A percentile compares a stretch with the other conserved stretches of the same genome.
These are phyloP conservation scores for Domatiomyces catenatus DNA, from an alignment of 2,329 filamentous ascomycete genomes.

Conservation along the genomic window DNA sequence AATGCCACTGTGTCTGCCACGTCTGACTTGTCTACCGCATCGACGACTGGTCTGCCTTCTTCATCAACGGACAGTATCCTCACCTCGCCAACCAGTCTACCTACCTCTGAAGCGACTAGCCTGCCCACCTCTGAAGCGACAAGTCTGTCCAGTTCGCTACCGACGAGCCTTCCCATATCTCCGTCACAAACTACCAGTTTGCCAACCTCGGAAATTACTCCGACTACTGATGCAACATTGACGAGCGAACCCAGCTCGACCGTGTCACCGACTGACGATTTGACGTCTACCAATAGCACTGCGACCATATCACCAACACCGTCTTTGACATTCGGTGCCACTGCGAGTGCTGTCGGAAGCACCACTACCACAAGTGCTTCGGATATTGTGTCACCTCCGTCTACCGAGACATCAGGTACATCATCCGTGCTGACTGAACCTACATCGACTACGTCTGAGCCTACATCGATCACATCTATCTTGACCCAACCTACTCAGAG, in stretches of 20 bases:
- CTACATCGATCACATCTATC: neutral
- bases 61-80: neutral
- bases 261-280: neutral
- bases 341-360: neutral
- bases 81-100: neutral
- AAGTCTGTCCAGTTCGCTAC: neutral
- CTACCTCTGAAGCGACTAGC: neutral
- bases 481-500: slow-evolving; percentile 3
- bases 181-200: neutral
- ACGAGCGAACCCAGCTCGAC: too few relatives aligned
- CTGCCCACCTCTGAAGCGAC: neutral
- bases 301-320: neutral
- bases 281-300: neutral
- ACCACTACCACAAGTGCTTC: slow-evolving; percentile 3
- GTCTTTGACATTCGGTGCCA: neutral
- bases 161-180: neutral
- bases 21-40: too few relatives aligned
- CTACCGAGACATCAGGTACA: slow-evolving; percentile 3
- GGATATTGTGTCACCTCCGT: slow-evolving; percentile 1
- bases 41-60: neutral
- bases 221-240: neutral
- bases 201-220: neutral
- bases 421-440: neutral
- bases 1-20: too few relatives aligned
- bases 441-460: too few relatives aligned